Evolutionary conservation across 768 basidiomycete genomes (phyloP), one percentile per base, ranked within the genome.

Genomic region (Rhodotorula babjevae): DNA sequence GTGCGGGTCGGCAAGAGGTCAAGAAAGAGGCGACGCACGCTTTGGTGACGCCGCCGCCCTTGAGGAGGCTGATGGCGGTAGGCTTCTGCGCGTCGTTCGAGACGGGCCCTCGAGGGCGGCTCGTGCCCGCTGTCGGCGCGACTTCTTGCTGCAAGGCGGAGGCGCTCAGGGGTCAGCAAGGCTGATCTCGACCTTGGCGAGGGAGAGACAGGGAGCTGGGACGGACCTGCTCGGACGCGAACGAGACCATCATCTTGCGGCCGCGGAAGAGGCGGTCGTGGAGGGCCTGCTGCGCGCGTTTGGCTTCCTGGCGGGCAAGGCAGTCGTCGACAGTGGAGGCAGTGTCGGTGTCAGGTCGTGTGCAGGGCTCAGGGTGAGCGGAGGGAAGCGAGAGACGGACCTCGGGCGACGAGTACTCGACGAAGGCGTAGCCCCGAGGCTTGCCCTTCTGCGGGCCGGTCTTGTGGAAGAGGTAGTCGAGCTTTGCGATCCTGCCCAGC

Each of bases 391-490:
- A 55, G 40, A 50, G 14, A 88, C 91, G 84, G 82, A 98, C 95
- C 82, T 88, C 87, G 82, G 88, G 85, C 57, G 85, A 85, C 44
- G 84, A 84, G 78, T 88, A 97, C 82, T 97, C 92, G 47, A 99
- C 82, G 77, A 98, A 99, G 0, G 93, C 94, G 81, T 95, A 98
- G 11, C 96, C 95, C 21, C 94, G 85, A 1, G 96, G 94, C 80
- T 91, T 96, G 27, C 96, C 96, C 79, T 89, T 93, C 78, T 88
- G 82, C 21, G 87, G 85, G 0, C 95, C 96, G 0, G 89, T 84
- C 82, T 95, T 97, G 84, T 99, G 94, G 79, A 97, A 97, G 73
- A 97, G 85, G 81, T 88, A 97, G 81, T 99, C 96, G 63, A 97
- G 86, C 76, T 93, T 92, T 31, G 92, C 86, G 71, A 98, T 86